phyloP scores from a whole-genome alignment of 2,329 filamentous ascomycete genomes.

The Penicillium sp. region DNA sequence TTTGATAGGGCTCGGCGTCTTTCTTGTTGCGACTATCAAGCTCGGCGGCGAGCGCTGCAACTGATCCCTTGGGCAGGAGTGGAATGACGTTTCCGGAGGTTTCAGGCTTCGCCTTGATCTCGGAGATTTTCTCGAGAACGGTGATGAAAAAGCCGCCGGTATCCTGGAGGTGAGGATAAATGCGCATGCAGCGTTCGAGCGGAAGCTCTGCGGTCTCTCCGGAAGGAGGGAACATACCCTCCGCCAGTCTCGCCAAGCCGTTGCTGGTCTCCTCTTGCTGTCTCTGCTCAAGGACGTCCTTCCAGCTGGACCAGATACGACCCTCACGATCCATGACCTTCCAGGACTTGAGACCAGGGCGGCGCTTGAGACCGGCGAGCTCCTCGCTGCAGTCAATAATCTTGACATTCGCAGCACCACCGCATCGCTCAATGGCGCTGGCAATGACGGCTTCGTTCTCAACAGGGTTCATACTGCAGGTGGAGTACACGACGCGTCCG shows the following conservation, averaged over 20 bases:
- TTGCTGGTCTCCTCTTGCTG: conserved; percentile 53
- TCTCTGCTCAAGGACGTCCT: conserved; percentile 67
- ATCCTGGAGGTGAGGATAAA: conserved; percentile 93
- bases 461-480: conserved; percentile 96
- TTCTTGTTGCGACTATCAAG: conserved; percentile 32
- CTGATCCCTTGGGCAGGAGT: conserved; percentile 30
- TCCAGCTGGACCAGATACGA: conserved; percentile 72
- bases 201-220: conserved; percentile 58
- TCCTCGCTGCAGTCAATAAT: conserved; percentile 77
- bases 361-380: conserved; percentile 69
- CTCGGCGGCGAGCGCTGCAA: conserved; percentile 32
- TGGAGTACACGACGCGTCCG: conserved; percentile 92
- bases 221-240: conserved; percentile 75
- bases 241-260: conserved; percentile 62
- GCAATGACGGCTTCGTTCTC: conserved; percentile 93
- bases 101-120: conserved; percentile 73
- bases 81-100: conserved; percentile 35
- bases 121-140: conserved; percentile 83
- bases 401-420: conserved; percentile 71
- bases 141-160: conserved; percentile 98
- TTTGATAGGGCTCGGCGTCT: conserved; percentile 27
- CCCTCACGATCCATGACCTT: conserved; percentile 83
- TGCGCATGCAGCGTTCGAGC: conserved; percentile 82
- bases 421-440: conserved; percentile 82
- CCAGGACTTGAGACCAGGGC: conserved; percentile 73